Evolutionary conservation across 768 basidiomycete species (phyloP).

Genomic region (Suillus alpinus): DNA sequence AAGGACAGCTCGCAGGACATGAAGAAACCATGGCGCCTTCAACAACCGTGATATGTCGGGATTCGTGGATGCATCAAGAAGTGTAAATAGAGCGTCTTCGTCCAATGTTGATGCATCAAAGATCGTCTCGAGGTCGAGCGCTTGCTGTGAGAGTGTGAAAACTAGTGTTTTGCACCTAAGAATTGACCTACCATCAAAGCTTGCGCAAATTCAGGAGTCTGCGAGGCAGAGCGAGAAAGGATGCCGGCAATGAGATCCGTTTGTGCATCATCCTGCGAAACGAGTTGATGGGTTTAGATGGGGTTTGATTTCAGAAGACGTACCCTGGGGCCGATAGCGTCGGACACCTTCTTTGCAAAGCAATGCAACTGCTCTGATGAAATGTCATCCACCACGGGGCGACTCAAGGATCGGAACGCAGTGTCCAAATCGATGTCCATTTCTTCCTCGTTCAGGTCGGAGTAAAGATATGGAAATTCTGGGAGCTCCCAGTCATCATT

Average conservation of each 20-base stretch:
- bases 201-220: slow-evolving; percentile 47
- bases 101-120: slow-evolving; percentile 56
- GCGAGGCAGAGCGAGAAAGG: slow-evolving; percentile 62
- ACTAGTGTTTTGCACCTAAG: slow-evolving; percentile 7
- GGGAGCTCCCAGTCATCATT: slow-evolving; percentile 79
- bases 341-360: slow-evolving; percentile 57
- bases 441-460: slow-evolving; percentile 53
- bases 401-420: slow-evolving; percentile 49
- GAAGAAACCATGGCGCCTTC: slow-evolving; percentile 32
- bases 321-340: slow-evolving; percentile 58
- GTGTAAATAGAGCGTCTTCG: slow-evolving; percentile 49
- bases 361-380: slow-evolving; percentile 45
- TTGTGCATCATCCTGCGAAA: slow-evolving; percentile 47
- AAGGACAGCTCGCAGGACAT: slow-evolving; percentile 36
- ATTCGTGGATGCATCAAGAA: slow-evolving; percentile 67
- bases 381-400: slow-evolving; percentile 59
- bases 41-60: slow-evolving; percentile 59
- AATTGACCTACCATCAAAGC: slow-evolving; percentile 41
- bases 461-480: slow-evolving; percentile 68
- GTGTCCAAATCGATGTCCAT: slow-evolving; percentile 56
- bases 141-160: slow-evolving; percentile 39
- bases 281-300: slow-evolving; percentile 6
- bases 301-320: not conserved
- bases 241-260: slow-evolving; percentile 61
- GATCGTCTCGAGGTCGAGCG: slow-evolving; percentile 50